Conservation (phyloP, 2,329 filamentous ascomycete genomes). For the Fusarium ramigenum region DNA sequence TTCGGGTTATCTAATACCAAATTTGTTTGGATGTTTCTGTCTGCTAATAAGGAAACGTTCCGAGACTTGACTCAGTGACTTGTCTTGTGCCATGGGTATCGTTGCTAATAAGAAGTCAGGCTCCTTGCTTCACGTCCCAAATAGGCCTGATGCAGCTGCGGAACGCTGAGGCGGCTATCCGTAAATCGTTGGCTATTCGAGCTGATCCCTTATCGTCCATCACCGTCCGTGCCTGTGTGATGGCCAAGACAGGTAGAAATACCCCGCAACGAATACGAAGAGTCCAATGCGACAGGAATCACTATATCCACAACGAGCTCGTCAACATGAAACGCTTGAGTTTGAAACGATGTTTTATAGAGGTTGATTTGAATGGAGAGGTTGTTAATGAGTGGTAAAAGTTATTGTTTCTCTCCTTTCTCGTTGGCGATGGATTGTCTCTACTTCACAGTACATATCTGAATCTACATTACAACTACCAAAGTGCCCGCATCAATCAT, state of each 20-base stretch:
- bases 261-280: neutral
- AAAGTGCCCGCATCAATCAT: neutral
- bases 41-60: rapidly evolving
- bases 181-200: neutral
- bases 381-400: neutral
- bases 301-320: neutral
- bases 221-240: no score
- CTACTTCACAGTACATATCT: neutral
- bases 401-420: neutral
- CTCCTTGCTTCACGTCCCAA: neutral
- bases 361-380: rapidly evolving
- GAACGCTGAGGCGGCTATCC: neutral
- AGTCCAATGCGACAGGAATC: no score
- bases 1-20: neutral
- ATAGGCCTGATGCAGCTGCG: neutral
- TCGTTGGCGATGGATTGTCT: neutral
- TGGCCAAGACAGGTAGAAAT: neutral
- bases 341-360: neutral
- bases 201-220: no score
- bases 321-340: neutral
- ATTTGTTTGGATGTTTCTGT: neutral
- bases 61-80: neutral
- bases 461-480: neutral
- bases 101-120: neutral
- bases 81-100: rapidly evolving